phyloP scores from a whole-genome alignment of 2,329 filamentous ascomycete species.

The Colletotrichum sp. region DNA sequence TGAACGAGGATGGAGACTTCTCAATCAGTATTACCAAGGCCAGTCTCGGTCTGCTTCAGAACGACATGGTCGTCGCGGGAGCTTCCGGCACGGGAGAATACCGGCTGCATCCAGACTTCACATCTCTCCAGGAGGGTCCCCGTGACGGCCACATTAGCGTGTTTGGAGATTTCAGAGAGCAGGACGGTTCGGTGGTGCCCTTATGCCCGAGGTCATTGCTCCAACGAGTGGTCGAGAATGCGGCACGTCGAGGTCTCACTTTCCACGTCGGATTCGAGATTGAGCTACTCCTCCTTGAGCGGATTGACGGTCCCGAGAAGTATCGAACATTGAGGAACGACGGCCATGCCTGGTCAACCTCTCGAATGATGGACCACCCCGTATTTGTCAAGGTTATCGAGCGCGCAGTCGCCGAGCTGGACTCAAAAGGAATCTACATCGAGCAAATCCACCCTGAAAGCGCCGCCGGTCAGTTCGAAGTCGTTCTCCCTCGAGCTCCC shows the following conservation, averaged over 20 bases:
- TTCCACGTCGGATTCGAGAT: conserved; percentile 82
- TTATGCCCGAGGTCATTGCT: conserved; percentile 73
- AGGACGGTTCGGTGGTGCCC: conserved; percentile 51
- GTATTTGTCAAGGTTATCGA: conserved; percentile 63
- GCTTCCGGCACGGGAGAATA: conserved; percentile 68
- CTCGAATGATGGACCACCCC: conserved; percentile 66
- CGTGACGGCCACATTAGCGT: conserved; percentile 67
- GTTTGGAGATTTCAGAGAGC: conserved; percentile 68
- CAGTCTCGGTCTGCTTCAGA: conserved; percentile 69
- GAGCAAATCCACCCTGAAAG: conserved; percentile 79
- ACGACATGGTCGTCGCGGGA: conserved; percentile 62
- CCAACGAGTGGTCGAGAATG: conserved; percentile 54
- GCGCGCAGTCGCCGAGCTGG: conserved; percentile 67
- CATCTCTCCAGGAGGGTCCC: conserved; percentile 63
- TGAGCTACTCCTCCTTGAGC: conserved; percentile 74
- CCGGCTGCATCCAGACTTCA: conserved; percentile 68
- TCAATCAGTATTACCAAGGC: conserved; percentile 68
- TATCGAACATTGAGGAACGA: conserved; percentile 54
- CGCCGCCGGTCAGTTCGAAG: conserved; percentile 77
- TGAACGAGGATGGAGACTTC: conserved; percentile 47
- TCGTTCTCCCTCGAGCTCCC: conserved; percentile 68
- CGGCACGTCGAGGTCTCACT: conserved; percentile 56
- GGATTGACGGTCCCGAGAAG: conserved; percentile 35
- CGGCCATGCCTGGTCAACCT: conserved; percentile 74
- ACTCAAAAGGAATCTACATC: conserved; percentile 66